phyloP scores from a whole-genome alignment of 495 filamentous ascomycete genomes.

The Neurospora sp. region DNA sequence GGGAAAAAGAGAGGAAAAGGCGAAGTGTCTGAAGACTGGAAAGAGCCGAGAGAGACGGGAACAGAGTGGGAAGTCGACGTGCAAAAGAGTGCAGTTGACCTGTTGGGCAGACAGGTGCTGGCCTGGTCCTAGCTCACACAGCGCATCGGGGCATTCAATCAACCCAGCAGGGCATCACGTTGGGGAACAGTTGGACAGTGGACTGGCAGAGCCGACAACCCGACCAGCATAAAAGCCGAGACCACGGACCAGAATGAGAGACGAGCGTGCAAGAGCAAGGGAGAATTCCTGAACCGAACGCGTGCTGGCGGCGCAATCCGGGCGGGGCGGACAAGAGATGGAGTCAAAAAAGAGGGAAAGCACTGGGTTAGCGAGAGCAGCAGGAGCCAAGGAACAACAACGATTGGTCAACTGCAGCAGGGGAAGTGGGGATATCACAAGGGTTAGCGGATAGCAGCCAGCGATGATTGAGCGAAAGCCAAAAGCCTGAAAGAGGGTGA shows the following conservation, averaged over 20 bases:
- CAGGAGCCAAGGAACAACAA: constrained; percentile 9
- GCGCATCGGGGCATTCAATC: neutral
- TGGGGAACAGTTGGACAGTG: neutral
- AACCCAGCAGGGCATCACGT: neutral
- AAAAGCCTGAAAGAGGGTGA: constrained; percentile 9
- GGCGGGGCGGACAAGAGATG: neutral
- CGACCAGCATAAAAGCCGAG: neutral
- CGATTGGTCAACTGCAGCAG: constrained; percentile 23
- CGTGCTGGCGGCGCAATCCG: neutral
- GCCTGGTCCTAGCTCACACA: neutral
- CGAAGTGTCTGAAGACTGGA: constrained; percentile 15
- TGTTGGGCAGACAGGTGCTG: neutral
- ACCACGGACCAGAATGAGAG: neutral
- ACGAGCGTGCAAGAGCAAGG: neutral
- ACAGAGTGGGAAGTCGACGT: constrained; percentile 1
- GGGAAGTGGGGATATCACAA: constrained; percentile 13
- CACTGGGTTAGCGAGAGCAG: neutral
- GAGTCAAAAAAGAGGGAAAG: neutral
- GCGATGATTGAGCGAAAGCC: constrained; percentile 21
- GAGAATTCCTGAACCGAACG: neutral
- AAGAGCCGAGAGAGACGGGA: constrained; percentile 4
- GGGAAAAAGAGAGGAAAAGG: constrained; percentile 22
- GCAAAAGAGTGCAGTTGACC: neutral
- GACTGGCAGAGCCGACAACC: neutral
- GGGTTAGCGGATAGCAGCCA: constrained; percentile 26